Evolutionary conservation across 805 yeast species (phyloP).

Genomic region (Candida ipomoeae): DNA sequence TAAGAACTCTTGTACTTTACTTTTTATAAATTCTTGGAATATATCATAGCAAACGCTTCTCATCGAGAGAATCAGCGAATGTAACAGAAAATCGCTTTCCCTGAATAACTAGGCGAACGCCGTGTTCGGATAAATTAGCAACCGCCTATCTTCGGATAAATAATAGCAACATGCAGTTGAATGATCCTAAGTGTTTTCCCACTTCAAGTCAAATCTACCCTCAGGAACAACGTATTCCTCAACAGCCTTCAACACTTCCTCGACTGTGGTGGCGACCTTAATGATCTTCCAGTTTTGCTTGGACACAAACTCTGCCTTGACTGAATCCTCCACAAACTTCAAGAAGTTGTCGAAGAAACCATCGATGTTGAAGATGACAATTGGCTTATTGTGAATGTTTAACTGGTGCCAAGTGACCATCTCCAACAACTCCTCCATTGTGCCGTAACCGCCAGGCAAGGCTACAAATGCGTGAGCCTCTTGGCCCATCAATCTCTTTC

Average conservation of each 20-base stretch:
- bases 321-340: conserved; percentile 55
- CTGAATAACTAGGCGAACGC: too few relatives aligned
- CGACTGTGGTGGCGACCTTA: conserved; percentile 62
- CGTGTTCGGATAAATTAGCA: too few relatives aligned
- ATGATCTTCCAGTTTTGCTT: conserved; percentile 63
- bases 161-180: not conserved
- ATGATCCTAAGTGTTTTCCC: conserved; percentile 41
- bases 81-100: too few relatives aligned
- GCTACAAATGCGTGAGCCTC: conserved; percentile 87
- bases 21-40: not conserved
- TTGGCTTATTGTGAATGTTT: conserved; percentile 80
- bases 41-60: not conserved
- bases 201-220: conserved; percentile 68
- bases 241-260: conserved; percentile 62
- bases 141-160: not conserved
- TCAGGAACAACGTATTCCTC: conserved; percentile 61
- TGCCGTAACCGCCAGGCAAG: conserved; percentile 90
- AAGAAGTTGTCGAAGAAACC: conserved; percentile 77
- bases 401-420: conserved; percentile 88
- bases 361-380: conserved; percentile 69
- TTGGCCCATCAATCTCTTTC: conserved; percentile 81
- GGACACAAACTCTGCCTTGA: conserved; percentile 64
- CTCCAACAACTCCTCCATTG: conserved; percentile 85
- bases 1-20: not conserved
- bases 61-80: too few relatives aligned